Evolutionary conservation across 768 basidiomycete species (phyloP), one percentile per base, ranked within the genome.

Genomic region (Termitomyces sp.): DNA sequence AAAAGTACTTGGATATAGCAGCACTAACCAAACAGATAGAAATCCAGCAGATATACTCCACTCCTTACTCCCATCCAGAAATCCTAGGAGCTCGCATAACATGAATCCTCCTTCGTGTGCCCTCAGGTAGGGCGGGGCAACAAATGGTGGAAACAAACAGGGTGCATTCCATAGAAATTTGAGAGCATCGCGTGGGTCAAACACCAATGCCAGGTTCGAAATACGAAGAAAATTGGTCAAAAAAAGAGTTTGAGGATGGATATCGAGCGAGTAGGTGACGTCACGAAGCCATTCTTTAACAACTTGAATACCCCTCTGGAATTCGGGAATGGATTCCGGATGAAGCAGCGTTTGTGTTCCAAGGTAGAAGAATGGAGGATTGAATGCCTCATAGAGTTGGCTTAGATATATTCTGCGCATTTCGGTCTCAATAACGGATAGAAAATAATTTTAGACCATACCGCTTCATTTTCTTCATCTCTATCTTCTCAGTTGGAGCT

Each of bases 231-330:
- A 61, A 3, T 69, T 67, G 0, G 81, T 81, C 10, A 87, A 65
- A 62, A 82, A 82, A 37, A 32, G 45, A 17, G 31, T 6, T 10
- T 62, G 57, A 2, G 66, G 65, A 12, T 55, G 34, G 42, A 73
- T 74, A 5, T 71, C 51, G 9, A 79, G 71, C 0, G 43, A 62
- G 59, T 77, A 80, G 25, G 81, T 68, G 0, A 79, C 66, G 2
- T 75, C 73, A 7, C 75, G 72, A 11, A 80, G 66, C 86, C 85
- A 88, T 45, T 74, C 69, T 36, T 74, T 74, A 38, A 84, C 70
- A 5, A 78, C 70, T 6, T 69, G 66, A 1, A 80, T 69, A 4
- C 72, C 76, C 25, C 69, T 68, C 1, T 67, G 65, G 37, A 74
- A 75, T 58, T 81, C 77, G 0, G 80, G 79, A 34, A 84, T 79